phyloP scores from a whole-genome alignment of 1,284 basidiomycete species.

The Sanghuangporus sanghuang region DNA sequence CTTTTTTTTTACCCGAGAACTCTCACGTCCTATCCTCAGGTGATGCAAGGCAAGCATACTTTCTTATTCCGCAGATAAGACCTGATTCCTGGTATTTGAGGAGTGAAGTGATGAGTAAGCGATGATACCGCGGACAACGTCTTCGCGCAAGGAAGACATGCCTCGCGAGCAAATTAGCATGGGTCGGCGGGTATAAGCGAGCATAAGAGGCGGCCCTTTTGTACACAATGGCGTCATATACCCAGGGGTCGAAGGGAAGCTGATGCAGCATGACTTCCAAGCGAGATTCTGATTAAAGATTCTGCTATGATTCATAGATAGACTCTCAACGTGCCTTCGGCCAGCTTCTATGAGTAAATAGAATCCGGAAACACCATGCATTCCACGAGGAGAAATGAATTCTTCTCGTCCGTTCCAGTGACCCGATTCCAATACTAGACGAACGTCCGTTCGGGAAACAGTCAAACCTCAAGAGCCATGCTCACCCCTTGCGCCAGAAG shows the following conservation, averaged over 20 bases:
- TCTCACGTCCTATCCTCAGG: too few relatives aligned
- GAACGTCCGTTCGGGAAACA: too few relatives aligned
- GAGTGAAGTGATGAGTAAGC: background rate
- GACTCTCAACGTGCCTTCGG: background rate
- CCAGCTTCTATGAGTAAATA: background rate
- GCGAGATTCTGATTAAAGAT: background rate
- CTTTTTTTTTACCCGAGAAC: too few relatives aligned
- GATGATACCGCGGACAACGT: background rate
- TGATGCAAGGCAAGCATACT: background rate
- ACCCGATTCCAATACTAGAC: too few relatives aligned
- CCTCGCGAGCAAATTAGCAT: background rate
- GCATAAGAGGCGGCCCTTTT: background rate
- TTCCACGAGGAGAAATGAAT: background rate
- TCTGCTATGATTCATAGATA: background rate
- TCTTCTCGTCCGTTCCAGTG: too few relatives aligned
- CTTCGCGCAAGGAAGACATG: background rate
- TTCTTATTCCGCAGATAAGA: background rate
- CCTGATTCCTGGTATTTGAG: background rate
- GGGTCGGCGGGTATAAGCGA: background rate
- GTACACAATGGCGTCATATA: constrained; percentile 2
- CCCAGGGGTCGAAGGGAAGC: background rate
- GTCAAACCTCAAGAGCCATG: too few relatives aligned
- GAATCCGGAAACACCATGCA: background rate
- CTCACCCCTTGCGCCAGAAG: too few relatives aligned
- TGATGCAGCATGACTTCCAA: background rate